phyloP scores from a whole-genome alignment of 805 yeast species.

The Yueomyces sp. region DNA sequence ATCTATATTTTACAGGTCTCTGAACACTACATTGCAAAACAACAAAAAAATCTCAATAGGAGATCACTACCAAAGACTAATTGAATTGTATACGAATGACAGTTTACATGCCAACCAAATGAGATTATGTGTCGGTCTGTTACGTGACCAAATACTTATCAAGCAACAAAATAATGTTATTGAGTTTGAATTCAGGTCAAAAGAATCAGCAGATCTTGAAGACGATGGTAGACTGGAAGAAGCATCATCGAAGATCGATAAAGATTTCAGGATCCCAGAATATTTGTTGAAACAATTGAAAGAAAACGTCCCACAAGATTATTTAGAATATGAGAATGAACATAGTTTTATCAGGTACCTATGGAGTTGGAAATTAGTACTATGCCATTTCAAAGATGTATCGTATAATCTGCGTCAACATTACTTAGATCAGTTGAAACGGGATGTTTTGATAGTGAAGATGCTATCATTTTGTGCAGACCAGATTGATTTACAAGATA shows the following conservation, averaged over 20 bases:
- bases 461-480: constrained; percentile 44
- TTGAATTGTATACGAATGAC: constrained; percentile 17
- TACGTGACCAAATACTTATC: constrained; percentile 29
- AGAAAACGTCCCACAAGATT: constrained; percentile 23
- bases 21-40: constrained; percentile 21
- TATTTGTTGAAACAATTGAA: constrained; percentile 26
- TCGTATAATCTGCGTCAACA: constrained; percentile 50
- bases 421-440: constrained; percentile 46
- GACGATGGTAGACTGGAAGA: constrained; percentile 5
- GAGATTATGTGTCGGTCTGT: constrained; percentile 29
- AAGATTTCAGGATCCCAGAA: constrained; percentile 18
- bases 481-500: constrained; percentile 31
- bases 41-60: constrained; percentile 22
- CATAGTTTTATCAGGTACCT: constrained; percentile 30
- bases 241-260: neutral
- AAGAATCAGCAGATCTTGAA: constrained; percentile 10
- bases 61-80: constrained; percentile 24
- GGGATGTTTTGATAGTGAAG: constrained; percentile 30
- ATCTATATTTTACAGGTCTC: constrained; percentile 25
- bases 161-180: constrained; percentile 48
- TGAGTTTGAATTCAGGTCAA: constrained; percentile 38
- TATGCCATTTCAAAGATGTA: constrained; percentile 48
- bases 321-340: constrained; percentile 28
- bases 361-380: constrained; percentile 57
- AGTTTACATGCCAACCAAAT: constrained; percentile 24